Evolutionary conservation across 768 basidiomycete species (phyloP).

Genomic region (Pleurotus giganteus): DNA sequence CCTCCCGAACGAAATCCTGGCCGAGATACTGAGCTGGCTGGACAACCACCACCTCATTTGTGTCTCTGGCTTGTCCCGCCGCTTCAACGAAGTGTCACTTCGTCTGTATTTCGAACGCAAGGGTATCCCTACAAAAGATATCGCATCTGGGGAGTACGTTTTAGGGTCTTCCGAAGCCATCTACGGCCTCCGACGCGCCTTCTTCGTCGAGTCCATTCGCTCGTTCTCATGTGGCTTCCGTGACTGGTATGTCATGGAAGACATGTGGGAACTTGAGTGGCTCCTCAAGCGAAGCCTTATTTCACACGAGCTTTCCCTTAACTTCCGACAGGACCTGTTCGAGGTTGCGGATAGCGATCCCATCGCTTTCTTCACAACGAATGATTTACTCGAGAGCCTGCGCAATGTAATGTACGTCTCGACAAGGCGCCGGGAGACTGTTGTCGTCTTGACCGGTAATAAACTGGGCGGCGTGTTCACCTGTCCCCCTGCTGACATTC

Average conservation of each 20-base stretch:
- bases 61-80: slow-evolving; percentile 3
- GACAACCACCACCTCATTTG: slow-evolving; percentile 2
- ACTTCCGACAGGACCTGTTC: slow-evolving; percentile 9
- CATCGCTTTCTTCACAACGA: slow-evolving; percentile 7
- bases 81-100: slow-evolving; percentile 10
- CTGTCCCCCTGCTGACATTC: slow-evolving; percentile 2
- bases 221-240: slow-evolving; percentile 2
- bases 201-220: background rate
- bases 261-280: slow-evolving; percentile 8
- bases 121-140: background rate
- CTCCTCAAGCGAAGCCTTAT: background rate
- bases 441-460: slow-evolving; percentile 4
- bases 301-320: slow-evolving; percentile 1
- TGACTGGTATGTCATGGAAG: slow-evolving; percentile 7
- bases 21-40: background rate
- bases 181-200: slow-evolving; percentile 1
- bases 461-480: slow-evolving; percentile 7
- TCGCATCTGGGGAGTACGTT: background rate
- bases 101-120: slow-evolving; percentile 8
- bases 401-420: background rate
- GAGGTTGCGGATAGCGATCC: slow-evolving; percentile 5
- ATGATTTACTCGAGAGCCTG: slow-evolving; percentile 1
- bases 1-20: slow-evolving; percentile 1
- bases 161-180: slow-evolving; percentile 2
- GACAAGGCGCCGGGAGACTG: background rate